Percentiles rank a stretch among this genome's conserved stretches.
These are phyloP conservation scores for Colletotrichum filicis DNA, from an alignment of 2,329 filamentous ascomycete species.

Conservation along the genomic window DNA sequence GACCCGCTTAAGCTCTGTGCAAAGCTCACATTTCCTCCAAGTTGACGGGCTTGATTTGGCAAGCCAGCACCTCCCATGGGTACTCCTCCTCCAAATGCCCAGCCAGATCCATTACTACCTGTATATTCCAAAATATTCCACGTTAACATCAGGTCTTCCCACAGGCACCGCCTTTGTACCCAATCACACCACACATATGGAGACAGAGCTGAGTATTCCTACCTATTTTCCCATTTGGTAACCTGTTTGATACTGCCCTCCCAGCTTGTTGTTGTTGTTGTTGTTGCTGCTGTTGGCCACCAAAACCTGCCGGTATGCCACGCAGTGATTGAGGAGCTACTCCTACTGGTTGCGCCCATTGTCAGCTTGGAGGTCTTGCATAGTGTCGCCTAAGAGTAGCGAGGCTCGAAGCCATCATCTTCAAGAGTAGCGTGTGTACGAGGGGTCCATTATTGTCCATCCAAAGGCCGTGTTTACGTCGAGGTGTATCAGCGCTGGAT, in stretches of 20 bases:
- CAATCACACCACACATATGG: not conserved
- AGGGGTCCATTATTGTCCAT: not conserved
- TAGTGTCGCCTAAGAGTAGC: not conserved
- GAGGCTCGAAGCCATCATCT: not conserved
- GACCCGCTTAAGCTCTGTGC: conserved; percentile 73
- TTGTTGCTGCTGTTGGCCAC: conserved; percentile 61
- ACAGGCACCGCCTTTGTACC: conserved; percentile 19
- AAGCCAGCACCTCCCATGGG: conserved; percentile 69
- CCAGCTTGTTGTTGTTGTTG: conserved; percentile 52
- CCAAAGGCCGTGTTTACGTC: not conserved
- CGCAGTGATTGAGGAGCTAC: conserved; percentile 71
- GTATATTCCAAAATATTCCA: conserved; percentile 37
- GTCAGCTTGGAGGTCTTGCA: conserved; percentile 44
- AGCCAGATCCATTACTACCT: conserved; percentile 65
- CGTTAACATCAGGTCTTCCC: conserved; percentile 38
- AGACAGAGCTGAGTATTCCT: conserved; percentile 38
- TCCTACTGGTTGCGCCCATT: conserved; percentile 51
- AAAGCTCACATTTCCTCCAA: conserved; percentile 72
- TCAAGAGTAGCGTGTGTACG: not conserved
- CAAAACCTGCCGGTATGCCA: conserved; percentile 70
- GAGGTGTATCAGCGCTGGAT: not conserved
- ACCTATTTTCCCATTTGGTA: conserved; percentile 76
- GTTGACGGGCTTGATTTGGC: conserved; percentile 63
- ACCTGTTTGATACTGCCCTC: conserved; percentile 65
- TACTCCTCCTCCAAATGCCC: conserved; percentile 71